A percentile compares a stretch with the other conserved stretches of the same genome.
phyloP scores from a whole-genome alignment of 305 asterid genomes.

The Rubia tinctorum region DNA sequence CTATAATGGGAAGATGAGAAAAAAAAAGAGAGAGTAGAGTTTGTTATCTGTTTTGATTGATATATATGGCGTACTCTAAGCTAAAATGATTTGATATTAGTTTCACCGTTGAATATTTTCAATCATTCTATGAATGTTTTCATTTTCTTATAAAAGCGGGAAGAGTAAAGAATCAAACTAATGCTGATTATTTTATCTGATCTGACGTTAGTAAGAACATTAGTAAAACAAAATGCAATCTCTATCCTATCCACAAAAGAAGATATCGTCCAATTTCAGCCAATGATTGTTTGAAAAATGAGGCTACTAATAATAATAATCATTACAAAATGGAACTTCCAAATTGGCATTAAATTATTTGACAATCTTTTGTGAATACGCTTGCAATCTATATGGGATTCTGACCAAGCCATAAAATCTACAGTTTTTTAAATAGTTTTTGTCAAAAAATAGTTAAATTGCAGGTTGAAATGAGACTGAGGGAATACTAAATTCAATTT shows the following conservation, averaged over 20 bases:
- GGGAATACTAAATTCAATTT: too few species aligned
- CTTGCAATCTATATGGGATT: constrained; percentile 28
- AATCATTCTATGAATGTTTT: too few species aligned
- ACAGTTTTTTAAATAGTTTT: not conserved
- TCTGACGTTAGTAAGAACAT: not conserved
- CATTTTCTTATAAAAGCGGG: not conserved
- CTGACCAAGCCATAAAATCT: not conserved
- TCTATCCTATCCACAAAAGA: not conserved
- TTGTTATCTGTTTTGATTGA: too few species aligned
- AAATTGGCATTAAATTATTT: not conserved
- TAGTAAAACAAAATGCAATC: constrained; percentile 1
- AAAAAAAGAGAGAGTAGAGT: too few species aligned
- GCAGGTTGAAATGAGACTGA: too few species aligned
- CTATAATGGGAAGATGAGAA: too few species aligned
- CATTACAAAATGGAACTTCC: constrained; percentile 8
- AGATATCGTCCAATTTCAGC: not conserved
- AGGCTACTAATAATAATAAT: not conserved
- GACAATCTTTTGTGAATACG: constrained; percentile 19
- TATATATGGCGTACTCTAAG: too few species aligned
- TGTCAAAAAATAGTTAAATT: too few species aligned
- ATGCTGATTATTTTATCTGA: not conserved
- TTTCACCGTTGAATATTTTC: too few species aligned
- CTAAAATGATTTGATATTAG: too few species aligned
- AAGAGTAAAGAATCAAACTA: not conserved
- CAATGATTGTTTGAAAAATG: not conserved